Evolutionary conservation across 1,284 basidiomycete genomes (phyloP).

Genomic region (Malassezia yamatoensis): DNA sequence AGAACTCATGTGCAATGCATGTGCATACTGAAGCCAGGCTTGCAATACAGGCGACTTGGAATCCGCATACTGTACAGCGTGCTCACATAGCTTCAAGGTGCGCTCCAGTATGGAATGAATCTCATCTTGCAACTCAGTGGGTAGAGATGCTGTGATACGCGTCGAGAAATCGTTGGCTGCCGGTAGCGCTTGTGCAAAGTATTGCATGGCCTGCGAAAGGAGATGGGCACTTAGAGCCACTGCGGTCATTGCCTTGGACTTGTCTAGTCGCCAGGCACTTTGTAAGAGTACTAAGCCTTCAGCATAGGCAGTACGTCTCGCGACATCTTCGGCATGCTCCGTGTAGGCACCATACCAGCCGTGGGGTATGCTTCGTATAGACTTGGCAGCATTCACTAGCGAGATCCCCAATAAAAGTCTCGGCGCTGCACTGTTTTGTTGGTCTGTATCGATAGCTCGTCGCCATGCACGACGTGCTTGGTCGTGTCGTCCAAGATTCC

Average conservation of each 20-base stretch:
- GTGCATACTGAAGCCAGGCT: conserved; percentile 36
- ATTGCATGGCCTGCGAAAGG: conserved; percentile 25
- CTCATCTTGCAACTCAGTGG: conserved; percentile 17
- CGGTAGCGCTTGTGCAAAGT: conserved; percentile 13
- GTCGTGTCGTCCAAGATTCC: conserved; percentile 34
- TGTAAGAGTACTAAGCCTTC: conserved; percentile 37
- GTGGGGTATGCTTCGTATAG: conserved; percentile 22
- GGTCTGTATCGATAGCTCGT: conserved; percentile 30
- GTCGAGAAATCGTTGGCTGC: conserved; percentile 11
- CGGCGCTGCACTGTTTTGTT: conserved; percentile 21
- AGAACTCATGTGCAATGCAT: conserved; percentile 35
- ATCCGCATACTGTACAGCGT: conserved; percentile 46
- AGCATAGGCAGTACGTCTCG: conserved; percentile 35
- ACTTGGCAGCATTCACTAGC: conserved; percentile 33
- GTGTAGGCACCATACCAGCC: conserved; percentile 34
- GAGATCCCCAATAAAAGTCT: conserved; percentile 41
- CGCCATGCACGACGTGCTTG: conserved; percentile 42
- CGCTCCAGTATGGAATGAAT: conserved; percentile 26
- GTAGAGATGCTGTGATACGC: conserved; percentile 6
- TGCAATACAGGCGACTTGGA: conserved; percentile 28
- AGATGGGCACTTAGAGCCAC: conserved; percentile 38
- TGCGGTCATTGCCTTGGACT: conserved; percentile 41
- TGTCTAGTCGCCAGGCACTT: conserved; percentile 41
- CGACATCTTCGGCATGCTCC: conserved; percentile 27
- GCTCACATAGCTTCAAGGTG: conserved; percentile 44